Percentiles rank a stretch among this genome's conserved stretches.
These are phyloP conservation scores for Parmales sp. DNA, from an alignment of 108 stramenopile species.

Conservation along the genomic window DNA sequence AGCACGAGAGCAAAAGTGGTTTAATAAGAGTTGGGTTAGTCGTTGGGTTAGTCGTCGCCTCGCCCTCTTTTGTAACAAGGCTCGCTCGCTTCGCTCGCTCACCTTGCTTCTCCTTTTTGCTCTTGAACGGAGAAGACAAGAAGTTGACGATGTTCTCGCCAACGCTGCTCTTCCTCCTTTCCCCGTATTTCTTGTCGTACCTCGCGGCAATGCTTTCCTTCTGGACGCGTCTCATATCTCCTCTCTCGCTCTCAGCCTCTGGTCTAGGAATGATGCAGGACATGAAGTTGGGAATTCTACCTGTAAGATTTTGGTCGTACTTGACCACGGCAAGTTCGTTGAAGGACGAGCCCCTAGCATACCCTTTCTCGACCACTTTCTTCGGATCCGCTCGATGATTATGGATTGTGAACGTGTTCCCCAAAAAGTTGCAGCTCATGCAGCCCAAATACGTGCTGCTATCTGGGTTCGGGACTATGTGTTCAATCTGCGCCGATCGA, in stretches of 20 bases:
- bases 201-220: not conserved
- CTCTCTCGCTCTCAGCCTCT: not conserved
- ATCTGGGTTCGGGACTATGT: too few species aligned
- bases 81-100: not conserved
- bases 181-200: not conserved
- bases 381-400: slow-evolving; percentile 13
- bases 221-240: not conserved
- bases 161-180: not conserved
- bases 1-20: not conserved
- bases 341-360: too few species aligned
- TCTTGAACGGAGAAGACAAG: not conserved
- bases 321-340: slow-evolving; percentile 13
- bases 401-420: slow-evolving; percentile 20
- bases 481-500: too few species aligned
- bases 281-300: not conserved
- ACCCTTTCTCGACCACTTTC: not conserved
- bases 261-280: not conserved
- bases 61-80: not conserved
- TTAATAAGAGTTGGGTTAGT: not conserved
- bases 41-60: not conserved
- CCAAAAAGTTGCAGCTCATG: slow-evolving; percentile 16
- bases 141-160: not conserved
- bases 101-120: not conserved
- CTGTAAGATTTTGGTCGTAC: not conserved
- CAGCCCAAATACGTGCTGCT: slow-evolving; percentile 15